Percentiles rank a stretch among this genome's conserved stretches.
These are phyloP conservation scores for Tulasnella sp. DNA, from an alignment of 768 basidiomycete species.

Conservation along the genomic window DNA sequence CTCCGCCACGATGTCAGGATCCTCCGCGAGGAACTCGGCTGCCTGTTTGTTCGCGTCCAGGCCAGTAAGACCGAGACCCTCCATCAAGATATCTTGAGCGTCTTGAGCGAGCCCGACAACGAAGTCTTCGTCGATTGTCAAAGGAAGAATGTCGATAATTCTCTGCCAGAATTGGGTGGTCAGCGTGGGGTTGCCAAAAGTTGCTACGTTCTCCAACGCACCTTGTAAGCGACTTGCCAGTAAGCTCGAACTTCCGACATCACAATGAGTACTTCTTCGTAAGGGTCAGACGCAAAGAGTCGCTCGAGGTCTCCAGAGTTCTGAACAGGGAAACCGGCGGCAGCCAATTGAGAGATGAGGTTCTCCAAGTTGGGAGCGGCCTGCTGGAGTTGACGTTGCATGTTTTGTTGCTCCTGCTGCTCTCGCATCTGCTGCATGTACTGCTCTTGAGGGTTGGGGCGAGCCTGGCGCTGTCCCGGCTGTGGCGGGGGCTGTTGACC, in stretches of 20 bases:
- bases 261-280: constrained; percentile 46
- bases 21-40: constrained; percentile 46
- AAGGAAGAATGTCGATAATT: constrained; percentile 52
- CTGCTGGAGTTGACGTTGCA: constrained; percentile 10
- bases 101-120: constrained; percentile 40
- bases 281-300: constrained; percentile 38
- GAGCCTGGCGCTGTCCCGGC: neutral
- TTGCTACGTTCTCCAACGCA: too few species aligned
- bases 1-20: constrained; percentile 37
- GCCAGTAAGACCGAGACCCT: constrained; percentile 36
- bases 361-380: constrained; percentile 7
- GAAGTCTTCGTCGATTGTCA: constrained; percentile 47
- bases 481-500: neutral
- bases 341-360: constrained; percentile 20
- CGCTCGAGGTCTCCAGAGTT: constrained; percentile 35
- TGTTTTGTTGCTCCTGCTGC: neutral
- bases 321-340: constrained; percentile 22
- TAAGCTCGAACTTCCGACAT: constrained; percentile 57
- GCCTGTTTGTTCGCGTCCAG: constrained; percentile 30
- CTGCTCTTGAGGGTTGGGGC: neutral
- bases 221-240: constrained; percentile 54
- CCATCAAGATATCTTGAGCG: constrained; percentile 40
- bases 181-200: too few species aligned
- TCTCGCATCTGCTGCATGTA: constrained; percentile 1
- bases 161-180: constrained; percentile 39